These are phyloP conservation scores for Pyrenochaeta sp. DNA, from an alignment of 2,329 filamentous ascomycete species.

Conservation along the genomic window DNA sequence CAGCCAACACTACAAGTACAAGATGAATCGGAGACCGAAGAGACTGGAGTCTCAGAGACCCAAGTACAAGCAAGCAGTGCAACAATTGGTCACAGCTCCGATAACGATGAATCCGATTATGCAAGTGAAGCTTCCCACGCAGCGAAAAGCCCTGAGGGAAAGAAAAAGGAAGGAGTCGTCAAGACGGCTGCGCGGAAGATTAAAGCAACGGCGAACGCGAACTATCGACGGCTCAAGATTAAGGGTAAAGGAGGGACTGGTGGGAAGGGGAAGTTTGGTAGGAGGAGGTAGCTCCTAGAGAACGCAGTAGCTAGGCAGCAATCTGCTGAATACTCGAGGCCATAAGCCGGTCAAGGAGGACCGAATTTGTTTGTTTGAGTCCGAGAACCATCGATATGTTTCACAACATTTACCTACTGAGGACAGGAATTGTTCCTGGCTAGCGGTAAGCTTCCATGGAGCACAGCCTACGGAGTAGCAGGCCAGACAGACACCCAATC, in stretches of 20 bases:
- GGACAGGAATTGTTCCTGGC: slow-evolving; percentile 3
- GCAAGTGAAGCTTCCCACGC: slow-evolving; percentile 52
- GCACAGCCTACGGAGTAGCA: slow-evolving; percentile 8
- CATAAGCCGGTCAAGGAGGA: background rate
- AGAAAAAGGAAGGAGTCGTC: slow-evolving; percentile 33
- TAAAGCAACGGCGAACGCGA: slow-evolving; percentile 57
- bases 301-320: background rate
- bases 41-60: slow-evolving; percentile 52
- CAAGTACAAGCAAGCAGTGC: slow-evolving; percentile 34
- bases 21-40: slow-evolving; percentile 44
- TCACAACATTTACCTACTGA: background rate
- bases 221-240: slow-evolving; percentile 60
- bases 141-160: slow-evolving; percentile 26
- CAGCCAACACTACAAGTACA: slow-evolving; percentile 25
- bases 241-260: slow-evolving; percentile 56
- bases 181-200: slow-evolving; percentile 55
- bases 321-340: background rate
- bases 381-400: background rate
- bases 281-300: slow-evolving; percentile 29
- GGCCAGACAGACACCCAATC: slow-evolving; percentile 9
- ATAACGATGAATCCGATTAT: slow-evolving; percentile 51
- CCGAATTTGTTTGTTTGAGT: background rate
- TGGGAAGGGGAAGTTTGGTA: slow-evolving; percentile 53
- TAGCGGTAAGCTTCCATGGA: slow-evolving; percentile 7
- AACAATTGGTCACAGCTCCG: slow-evolving; percentile 48